phyloP scores from a whole-genome alignment of 2,329 filamentous ascomycete genomes.

The Pseudogymnoascus sp. region DNA sequence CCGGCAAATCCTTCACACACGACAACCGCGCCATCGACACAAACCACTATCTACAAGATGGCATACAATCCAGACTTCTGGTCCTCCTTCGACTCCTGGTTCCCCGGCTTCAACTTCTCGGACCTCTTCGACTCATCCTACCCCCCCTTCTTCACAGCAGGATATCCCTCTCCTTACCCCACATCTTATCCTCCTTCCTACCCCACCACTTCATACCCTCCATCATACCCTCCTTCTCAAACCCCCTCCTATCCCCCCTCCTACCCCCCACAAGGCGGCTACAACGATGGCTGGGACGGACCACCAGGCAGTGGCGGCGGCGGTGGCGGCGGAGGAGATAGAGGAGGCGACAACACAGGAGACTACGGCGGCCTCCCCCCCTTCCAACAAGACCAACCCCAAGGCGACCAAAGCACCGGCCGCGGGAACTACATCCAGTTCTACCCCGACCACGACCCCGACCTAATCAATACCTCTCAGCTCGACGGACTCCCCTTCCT shows the following conservation, averaged over 20 bases:
- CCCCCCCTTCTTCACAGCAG: neutral
- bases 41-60: neutral
- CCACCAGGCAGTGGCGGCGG: neutral
- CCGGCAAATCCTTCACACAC: neutral
- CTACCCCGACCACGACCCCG: neutral
- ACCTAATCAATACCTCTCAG: constrained; percentile 1
- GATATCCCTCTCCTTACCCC: neutral
- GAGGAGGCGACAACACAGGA: neutral
- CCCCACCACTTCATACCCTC: neutral
- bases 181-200: neutral
- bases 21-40: neutral
- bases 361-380: neutral
- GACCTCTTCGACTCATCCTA: neutral
- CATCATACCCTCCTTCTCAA: neutral
- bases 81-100: neutral
- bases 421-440: neutral
- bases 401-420: constrained; percentile 4
- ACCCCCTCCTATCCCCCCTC: neutral
- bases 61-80: neutral
- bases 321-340: neutral
- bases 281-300: neutral
- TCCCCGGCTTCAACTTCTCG: neutral
- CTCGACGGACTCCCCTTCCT: neutral
- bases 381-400: neutral
- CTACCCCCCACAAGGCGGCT: neutral